phyloP scores from a whole-genome alignment of 1,284 basidiomycete species.

The Microbotryum silenes-acaulis region DNA sequence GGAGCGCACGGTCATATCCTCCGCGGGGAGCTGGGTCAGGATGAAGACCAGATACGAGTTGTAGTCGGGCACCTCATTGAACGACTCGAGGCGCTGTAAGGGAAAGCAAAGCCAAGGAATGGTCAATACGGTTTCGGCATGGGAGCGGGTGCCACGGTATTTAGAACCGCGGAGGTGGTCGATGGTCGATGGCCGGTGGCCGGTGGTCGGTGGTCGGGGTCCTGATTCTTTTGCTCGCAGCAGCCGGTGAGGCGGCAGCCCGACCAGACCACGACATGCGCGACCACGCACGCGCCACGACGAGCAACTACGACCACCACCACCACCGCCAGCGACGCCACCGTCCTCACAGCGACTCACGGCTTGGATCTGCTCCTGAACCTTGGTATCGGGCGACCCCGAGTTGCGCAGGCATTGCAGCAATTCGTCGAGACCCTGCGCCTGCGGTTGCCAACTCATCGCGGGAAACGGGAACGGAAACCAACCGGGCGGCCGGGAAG shows the following conservation, averaged over 20 bases:
- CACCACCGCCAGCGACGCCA: no score
- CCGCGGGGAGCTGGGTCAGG: conserved; percentile 66
- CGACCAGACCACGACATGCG: not conserved
- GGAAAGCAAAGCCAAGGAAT: conserved; percentile 5
- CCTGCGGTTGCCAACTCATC: conserved; percentile 63
- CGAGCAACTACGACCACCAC: not conserved
- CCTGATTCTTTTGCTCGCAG: not conserved
- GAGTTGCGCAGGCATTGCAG: conserved; percentile 55
- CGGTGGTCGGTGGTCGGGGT: not conserved
- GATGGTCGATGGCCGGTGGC: no score
- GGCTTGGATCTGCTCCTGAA: conserved; percentile 43
- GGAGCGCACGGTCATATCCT: conserved; percentile 83
- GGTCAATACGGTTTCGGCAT: not conserved
- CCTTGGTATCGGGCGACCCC: conserved; percentile 41
- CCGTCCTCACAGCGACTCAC: conserved; percentile 33
- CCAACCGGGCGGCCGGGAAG: not conserved
- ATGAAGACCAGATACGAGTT: conserved; percentile 95
- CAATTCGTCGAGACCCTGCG: conserved; percentile 70
- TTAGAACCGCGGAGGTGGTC: not conserved
- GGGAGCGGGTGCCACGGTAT: not conserved
- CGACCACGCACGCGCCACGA: not conserved
- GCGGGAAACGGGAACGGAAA: not conserved
- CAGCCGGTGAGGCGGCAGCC: not conserved
- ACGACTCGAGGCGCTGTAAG: conserved; percentile 73
- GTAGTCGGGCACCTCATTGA: conserved; percentile 79